Evolutionary conservation across 257 asterid genomes (phyloP).

Genomic region (Mentha longifolia): DNA sequence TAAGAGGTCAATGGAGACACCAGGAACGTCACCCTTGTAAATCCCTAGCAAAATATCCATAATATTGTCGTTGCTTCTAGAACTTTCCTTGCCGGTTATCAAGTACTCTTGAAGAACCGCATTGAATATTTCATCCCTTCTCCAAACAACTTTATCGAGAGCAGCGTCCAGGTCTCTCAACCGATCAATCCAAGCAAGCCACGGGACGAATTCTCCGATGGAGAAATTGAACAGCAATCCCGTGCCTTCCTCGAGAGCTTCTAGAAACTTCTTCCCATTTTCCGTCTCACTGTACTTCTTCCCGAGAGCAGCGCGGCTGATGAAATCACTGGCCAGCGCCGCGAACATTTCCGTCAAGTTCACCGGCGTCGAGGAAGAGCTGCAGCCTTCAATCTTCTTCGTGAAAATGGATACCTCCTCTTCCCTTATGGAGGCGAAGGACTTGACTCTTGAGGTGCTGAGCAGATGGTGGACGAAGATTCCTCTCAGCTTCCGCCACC

Average conservation of each 20-base stretch:
- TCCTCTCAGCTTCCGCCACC: slow-evolving; percentile 35
- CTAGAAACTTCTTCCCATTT: slow-evolving; percentile 16
- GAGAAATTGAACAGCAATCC: slow-evolving; percentile 15
- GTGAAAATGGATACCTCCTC: slow-evolving; percentile 30
- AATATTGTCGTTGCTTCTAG: slow-evolving; percentile 2
- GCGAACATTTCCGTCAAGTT: slow-evolving; percentile 30
- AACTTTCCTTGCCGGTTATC: neutral
- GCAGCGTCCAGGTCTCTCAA: slow-evolving; percentile 23
- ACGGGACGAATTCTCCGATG: slow-evolving; percentile 34
- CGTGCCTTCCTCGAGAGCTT: neutral
- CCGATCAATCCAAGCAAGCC: slow-evolving; percentile 41
- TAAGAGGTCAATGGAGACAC: slow-evolving; percentile 16
- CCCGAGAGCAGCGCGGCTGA: slow-evolving; percentile 32
- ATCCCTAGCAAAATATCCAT: slow-evolving; percentile 31
- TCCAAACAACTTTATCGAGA: neutral
- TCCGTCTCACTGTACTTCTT: slow-evolving; percentile 26
- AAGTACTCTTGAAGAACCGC: slow-evolving; percentile 17
- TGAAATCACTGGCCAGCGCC: slow-evolving; percentile 21
- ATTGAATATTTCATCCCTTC: slow-evolving; percentile 29
- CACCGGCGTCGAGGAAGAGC: neutral
- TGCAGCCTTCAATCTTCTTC: slow-evolving; percentile 5
- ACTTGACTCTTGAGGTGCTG: slow-evolving; percentile 18
- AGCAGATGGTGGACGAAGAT: slow-evolving; percentile 31
- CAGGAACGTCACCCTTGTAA: slow-evolving; percentile 23
- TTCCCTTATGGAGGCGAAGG: slow-evolving; percentile 25